A percentile compares a stretch with the other conserved stretches of the same genome.
Evolutionary conservation across 192 early-diverging fungal genomes (phyloP).

Genomic region (Allomyces arbusculus): DNA sequence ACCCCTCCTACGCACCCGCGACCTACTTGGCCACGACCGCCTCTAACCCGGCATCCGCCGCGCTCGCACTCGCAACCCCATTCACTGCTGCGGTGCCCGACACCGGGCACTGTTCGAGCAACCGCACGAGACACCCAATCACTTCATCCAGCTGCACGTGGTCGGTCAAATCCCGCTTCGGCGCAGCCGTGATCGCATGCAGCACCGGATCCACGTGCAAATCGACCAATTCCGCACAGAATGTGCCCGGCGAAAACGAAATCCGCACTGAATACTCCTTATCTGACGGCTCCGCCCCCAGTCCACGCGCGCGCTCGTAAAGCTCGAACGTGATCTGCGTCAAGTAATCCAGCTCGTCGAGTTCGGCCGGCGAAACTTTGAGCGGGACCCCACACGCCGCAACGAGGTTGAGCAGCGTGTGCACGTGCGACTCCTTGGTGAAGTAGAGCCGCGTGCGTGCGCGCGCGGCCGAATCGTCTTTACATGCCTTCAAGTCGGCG

Average conservation of each 20-base stretch:
- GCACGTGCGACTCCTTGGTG: conserved; percentile 87
- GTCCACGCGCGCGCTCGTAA: conserved; percentile 54
- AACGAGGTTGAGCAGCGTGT: conserved; percentile 78
- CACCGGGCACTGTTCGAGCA: conserved; percentile 17
- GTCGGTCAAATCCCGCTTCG: conserved; percentile 67
- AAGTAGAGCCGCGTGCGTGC: conserved; percentile 72
- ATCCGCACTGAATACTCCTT: conserved; percentile 78
- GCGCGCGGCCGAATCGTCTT: conserved; percentile 12
- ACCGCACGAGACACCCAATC: conserved; percentile 27
- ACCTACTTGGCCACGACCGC: too few relatives aligned
- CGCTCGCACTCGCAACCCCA: too few relatives aligned
- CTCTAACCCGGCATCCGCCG: too few relatives aligned
- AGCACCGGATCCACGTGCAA: conserved; percentile 53
- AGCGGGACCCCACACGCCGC: conserved; percentile 67
- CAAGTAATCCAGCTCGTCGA: conserved; percentile 84
- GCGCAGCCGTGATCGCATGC: conserved; percentile 66
- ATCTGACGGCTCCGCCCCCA: conserved; percentile 10
- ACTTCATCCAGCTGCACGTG: conserved; percentile 62
- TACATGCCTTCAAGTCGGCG: conserved; percentile 28
- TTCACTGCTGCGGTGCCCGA: too few relatives aligned
- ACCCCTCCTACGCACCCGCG: too few relatives aligned
- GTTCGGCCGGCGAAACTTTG: conserved; percentile 30
- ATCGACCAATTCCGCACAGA: conserved; percentile 76
- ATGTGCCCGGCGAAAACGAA: conserved; percentile 75
- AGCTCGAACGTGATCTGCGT: conserved; percentile 97